Base-by-base conservation (phyloP, 2,329 filamentous ascomycete genomes). In the Corniculantispora saksenae region DNA sequence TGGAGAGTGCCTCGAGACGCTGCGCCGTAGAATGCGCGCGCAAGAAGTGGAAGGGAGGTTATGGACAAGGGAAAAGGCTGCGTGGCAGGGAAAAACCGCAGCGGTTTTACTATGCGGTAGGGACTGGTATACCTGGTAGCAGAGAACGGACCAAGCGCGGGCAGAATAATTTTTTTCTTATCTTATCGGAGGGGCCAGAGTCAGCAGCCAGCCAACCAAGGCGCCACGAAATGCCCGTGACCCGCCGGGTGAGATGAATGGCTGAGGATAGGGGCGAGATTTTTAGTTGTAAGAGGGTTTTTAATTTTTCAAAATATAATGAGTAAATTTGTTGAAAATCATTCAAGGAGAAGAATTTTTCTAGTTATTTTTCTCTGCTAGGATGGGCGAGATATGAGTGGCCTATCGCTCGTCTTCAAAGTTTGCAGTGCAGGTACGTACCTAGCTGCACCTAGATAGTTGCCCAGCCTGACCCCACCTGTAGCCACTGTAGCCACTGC, bases 151-250 rank as follows among this genome's bases (percentile, higher is more conserved):
- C 3, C 15, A 19, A n/a, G n/a, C n/a, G 51, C 51, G 51, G 54
- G 61, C 61, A 63, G 45, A 63, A 63, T 63, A 63, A 51, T 63
- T 63, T 63, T 63, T 63, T 56, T 53, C 15, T 63, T 63, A 63
- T 58, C 61, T 63, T 63, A 63, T 63, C 61, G 61, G 61, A 54
- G 51, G 54, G 51, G 50, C 40, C 32, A n/a, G 25, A 51, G 45
- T 58, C 53, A 50, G 45, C 59, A 56, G 60, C 51, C 61, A 54
- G 32, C 61, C 61, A 63, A 63, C 61, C 61, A 63, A 45, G 25
- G 38, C 15, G 61, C 17, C 54, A 21, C 32, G 40, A 58, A 50
- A 43, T 51, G 32, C 53, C 43, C 61, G 61, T 63, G 61, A 63
- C 61, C 61, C 54, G 43, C 54, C 17, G 13, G 29, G 32, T 9